A percentile compares a stretch with the other conserved stretches of the same genome.
phyloP scores from a whole-genome alignment of 1,284 basidiomycete species.

The Pholiota adiposa region DNA sequence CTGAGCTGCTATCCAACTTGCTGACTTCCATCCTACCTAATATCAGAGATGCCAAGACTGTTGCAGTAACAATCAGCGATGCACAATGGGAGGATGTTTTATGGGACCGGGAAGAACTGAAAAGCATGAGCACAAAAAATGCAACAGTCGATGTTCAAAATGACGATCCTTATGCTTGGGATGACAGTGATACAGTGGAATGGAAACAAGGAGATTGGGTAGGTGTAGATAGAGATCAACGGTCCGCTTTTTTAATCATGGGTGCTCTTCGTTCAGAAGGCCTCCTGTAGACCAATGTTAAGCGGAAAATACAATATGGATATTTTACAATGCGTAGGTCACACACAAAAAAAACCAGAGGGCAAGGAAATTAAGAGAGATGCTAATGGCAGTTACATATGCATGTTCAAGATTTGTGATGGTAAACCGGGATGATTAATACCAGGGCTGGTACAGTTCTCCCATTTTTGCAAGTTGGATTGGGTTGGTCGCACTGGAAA shows the following conservation, averaged over 20 bases:
- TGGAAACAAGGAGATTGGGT: constrained; percentile 67
- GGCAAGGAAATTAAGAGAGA: neutral
- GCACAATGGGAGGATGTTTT: constrained; percentile 78
- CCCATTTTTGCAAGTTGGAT: constrained; percentile 81
- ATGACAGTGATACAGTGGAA: constrained; percentile 46
- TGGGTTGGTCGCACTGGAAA: constrained; percentile 78
- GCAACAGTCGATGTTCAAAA: constrained; percentile 9
- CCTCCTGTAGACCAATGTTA: constrained; percentile 47
- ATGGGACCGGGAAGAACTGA: constrained; percentile 70
- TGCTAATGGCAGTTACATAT: neutral
- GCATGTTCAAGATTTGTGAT: no score
- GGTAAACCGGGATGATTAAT: constrained; percentile 41
- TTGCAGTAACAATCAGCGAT: constrained; percentile 75
- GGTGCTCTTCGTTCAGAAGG: constrained; percentile 74
- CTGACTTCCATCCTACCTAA: constrained; percentile 74
- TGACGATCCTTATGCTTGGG: constrained; percentile 28
- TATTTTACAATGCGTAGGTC: constrained; percentile 4
- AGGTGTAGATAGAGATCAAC: constrained; percentile 73
- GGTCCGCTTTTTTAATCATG: constrained; percentile 78
- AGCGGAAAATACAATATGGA: neutral
- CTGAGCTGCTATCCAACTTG: constrained; percentile 72
- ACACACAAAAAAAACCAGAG: no score
- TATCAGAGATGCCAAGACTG: constrained; percentile 67
- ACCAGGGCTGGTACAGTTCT: constrained; percentile 86
- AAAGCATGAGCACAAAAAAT: constrained; percentile 17